A percentile compares a stretch with the other conserved stretches of the same genome.
Conservation (phyloP, 495 filamentous ascomycete species). For the Penicillium lividum region DNA sequence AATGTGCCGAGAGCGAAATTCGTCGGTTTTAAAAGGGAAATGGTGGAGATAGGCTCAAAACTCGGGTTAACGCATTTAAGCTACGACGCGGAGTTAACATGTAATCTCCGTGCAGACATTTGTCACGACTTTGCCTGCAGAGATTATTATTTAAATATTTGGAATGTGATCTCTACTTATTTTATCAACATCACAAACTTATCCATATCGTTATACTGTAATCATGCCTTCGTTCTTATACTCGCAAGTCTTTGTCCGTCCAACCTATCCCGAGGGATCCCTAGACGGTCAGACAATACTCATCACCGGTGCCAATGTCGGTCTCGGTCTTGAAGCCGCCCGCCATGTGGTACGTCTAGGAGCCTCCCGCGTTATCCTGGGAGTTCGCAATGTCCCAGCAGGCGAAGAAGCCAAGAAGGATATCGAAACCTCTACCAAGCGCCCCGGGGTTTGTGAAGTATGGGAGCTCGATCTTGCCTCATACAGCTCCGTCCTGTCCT, state of each 20-base stretch:
- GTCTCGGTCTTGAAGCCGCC: constrained; percentile 54
- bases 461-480: constrained; percentile 57
- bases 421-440: constrained; percentile 33
- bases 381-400: constrained; percentile 49
- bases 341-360: constrained; percentile 47
- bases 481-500: constrained; percentile 35
- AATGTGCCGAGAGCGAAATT: too few species aligned
- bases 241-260: constrained; percentile 46
- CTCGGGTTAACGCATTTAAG: neutral
- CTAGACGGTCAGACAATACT: constrained; percentile 49
- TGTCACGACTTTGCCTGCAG: constrained; percentile 1
- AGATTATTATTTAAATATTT: neutral
- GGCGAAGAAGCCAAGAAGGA: constrained; percentile 44
- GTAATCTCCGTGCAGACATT: neutral
- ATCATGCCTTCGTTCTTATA: constrained; percentile 37
- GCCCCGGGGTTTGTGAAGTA: constrained; percentile 46
- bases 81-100: neutral
- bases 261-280: constrained; percentile 31
- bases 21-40: neutral
- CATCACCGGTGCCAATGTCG: constrained; percentile 54
- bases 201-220: neutral
- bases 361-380: constrained; percentile 53
- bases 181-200: neutral
- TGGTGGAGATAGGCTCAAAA: neutral
- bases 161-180: neutral